Evolutionary conservation across 208 protist species (phyloP).

Genomic region (Trypanosoma platydactyli): DNA sequence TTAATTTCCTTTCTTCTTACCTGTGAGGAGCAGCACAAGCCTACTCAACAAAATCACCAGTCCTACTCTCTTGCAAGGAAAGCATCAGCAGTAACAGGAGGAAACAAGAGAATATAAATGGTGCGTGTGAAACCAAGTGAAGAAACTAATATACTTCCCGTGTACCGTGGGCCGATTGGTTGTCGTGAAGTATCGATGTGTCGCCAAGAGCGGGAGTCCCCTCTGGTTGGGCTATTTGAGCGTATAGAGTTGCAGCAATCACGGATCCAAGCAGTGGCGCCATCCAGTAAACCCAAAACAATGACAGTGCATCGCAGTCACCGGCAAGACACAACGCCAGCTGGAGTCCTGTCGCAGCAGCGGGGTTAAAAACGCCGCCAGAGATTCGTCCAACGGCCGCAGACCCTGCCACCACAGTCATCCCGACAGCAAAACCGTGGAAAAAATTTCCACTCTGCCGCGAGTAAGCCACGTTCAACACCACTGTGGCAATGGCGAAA

Average conservation of each 20-base stretch:
- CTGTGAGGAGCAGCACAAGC: no score
- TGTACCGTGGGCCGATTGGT: background rate
- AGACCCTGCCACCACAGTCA: slow-evolving; percentile 68
- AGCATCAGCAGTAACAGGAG: no score
- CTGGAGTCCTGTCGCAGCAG: slow-evolving; percentile 79
- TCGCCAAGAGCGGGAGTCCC: slow-evolving; percentile 22
- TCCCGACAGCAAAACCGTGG: slow-evolving; percentile 82
- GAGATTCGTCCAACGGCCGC: slow-evolving; percentile 67
- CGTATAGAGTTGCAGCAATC: slow-evolving; percentile 62
- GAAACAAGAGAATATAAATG: slow-evolving; percentile 8
- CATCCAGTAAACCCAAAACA: slow-evolving; percentile 86
- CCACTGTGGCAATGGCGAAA: slow-evolving; percentile 71
- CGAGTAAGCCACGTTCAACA: slow-evolving; percentile 76
- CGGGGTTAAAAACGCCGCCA: slow-evolving; percentile 83
- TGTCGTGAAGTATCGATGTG: slow-evolving; percentile 38
- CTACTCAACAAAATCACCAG: no score
- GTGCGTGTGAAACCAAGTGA: slow-evolving; percentile 25
- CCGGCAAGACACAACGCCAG: slow-evolving; percentile 69
- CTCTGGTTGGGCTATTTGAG: slow-evolving; percentile 67
- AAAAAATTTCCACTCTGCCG: slow-evolving; percentile 75
- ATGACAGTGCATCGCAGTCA: slow-evolving; percentile 60
- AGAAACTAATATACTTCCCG: slow-evolving; percentile 28
- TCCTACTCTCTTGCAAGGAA: no score
- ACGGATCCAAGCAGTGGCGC: slow-evolving; percentile 65
- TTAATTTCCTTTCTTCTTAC: no score